Percentiles rank a stretch among this genome's conserved stretches.
phyloP scores from a whole-genome alignment of 768 basidiomycete genomes.

The Mycena alexandri region DNA sequence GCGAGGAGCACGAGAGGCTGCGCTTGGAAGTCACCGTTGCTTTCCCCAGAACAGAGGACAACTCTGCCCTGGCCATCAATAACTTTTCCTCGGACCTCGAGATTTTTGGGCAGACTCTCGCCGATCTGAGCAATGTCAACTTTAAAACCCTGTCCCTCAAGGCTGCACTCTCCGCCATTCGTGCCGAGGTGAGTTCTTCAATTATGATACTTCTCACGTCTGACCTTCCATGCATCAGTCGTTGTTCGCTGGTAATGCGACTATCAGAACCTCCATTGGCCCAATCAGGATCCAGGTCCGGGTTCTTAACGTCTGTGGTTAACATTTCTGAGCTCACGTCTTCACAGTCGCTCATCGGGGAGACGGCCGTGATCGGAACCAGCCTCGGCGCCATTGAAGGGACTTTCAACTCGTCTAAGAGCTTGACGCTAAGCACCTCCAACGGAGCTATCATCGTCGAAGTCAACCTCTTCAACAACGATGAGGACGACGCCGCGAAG shows the following conservation, averaged over 20 bases:
- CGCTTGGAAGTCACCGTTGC: conserved; percentile 30
- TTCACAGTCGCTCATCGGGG: conserved; percentile 17
- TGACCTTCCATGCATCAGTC: conserved; percentile 6
- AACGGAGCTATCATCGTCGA: conserved; percentile 29
- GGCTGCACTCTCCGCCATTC: conserved; percentile 4
- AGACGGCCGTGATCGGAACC: conserved; percentile 1
- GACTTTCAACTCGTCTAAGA: conserved; percentile 27
- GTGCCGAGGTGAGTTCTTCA: conserved; percentile 11
- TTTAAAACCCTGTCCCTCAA: conserved; percentile 21
- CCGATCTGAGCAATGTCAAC: conserved; percentile 17
- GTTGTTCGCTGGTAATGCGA: conserved; percentile 7
- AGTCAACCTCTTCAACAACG: conserved; percentile 27
- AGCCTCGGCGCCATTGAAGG: conserved; percentile 26
- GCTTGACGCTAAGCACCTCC: conserved; percentile 18
- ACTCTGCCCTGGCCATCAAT: conserved; percentile 9
- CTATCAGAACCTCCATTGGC: conserved; percentile 3
- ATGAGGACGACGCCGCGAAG: conserved; percentile 1
- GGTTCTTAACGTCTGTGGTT: too few relatives aligned
- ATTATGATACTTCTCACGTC: not conserved
- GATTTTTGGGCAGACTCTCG: conserved; percentile 26
- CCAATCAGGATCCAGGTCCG: conserved; percentile 13
- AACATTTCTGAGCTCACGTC: too few relatives aligned
- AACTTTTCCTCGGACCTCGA: conserved; percentile 24
- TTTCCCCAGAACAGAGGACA: conserved; percentile 21
- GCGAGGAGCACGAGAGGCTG: conserved; percentile 17